A percentile compares a stretch with the other conserved stretches of the same genome.
phyloP scores from a whole-genome alignment of 139 green algal species.

The Micromonas pusilla region DNA sequence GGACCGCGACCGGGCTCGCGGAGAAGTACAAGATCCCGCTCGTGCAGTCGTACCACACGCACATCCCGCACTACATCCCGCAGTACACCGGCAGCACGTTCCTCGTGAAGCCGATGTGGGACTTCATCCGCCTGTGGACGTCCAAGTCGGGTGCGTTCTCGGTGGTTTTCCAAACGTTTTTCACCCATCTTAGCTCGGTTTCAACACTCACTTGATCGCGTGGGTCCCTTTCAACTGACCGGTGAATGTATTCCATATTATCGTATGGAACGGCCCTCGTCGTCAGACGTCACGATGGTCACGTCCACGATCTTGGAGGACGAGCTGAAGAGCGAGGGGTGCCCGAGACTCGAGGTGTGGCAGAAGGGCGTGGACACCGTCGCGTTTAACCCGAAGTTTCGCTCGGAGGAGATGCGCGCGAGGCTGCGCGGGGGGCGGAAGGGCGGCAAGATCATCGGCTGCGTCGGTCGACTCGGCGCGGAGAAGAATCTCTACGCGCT shows the following conservation, averaged over 20 bases:
- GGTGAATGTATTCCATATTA: not conserved
- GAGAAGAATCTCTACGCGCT: slow-evolving; percentile 57
- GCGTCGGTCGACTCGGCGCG: slow-evolving; percentile 85
- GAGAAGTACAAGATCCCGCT: slow-evolving; percentile 78
- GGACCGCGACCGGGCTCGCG: slow-evolving; percentile 80
- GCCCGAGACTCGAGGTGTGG: slow-evolving; percentile 55
- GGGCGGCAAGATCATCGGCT: slow-evolving; percentile 64
- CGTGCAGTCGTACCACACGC: slow-evolving; percentile 95
- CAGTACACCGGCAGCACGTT: slow-evolving; percentile 63
- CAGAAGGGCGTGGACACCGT: slow-evolving; percentile 79
- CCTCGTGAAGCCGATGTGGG: slow-evolving; percentile 83
- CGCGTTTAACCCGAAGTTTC: slow-evolving; percentile 75
- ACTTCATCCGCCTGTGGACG: slow-evolving; percentile 78
- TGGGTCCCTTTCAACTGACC: too few species aligned
- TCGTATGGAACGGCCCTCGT: slow-evolving; percentile 10
- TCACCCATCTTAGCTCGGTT: slow-evolving; percentile 35
- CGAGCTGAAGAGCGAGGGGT: slow-evolving; percentile 25
- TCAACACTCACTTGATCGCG: too few species aligned
- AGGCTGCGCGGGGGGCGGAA: slow-evolving; percentile 42
- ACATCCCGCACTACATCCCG: slow-evolving; percentile 78
- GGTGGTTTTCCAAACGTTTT: slow-evolving; percentile 69
- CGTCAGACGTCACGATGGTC: slow-evolving; percentile 46
- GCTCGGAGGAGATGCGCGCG: slow-evolving; percentile 54
- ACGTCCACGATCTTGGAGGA: slow-evolving; percentile 38
- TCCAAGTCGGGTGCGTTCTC: too few species aligned